Conservation (phyloP, 305 asterid genomes). For the Solanum chacoense region DNA sequence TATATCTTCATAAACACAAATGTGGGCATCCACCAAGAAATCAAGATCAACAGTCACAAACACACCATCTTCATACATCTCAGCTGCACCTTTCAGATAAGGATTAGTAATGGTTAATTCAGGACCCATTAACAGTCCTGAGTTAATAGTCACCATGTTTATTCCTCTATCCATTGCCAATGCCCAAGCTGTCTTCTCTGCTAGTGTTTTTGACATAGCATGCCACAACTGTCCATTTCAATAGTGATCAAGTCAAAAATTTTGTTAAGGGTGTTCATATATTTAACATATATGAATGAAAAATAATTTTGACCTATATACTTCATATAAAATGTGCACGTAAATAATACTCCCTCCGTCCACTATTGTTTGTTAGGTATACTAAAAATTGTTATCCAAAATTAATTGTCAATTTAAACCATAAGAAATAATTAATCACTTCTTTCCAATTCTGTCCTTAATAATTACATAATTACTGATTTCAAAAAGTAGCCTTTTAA, state of each 20-base stretch:
- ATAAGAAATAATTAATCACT: too few species aligned
- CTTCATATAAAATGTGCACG: not conserved
- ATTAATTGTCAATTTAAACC: too few species aligned
- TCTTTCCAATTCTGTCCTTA: too few species aligned
- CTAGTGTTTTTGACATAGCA: constrained; percentile 65
- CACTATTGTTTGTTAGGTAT: too few species aligned
- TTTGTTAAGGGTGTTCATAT: not conserved
- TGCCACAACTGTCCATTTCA: constrained; percentile 55
- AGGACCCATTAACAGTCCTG: constrained; percentile 52
- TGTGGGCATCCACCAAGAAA: constrained; percentile 76
- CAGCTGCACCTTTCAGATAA: constrained; percentile 73
- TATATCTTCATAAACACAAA: constrained; percentile 69
- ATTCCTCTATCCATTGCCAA: constrained; percentile 88
- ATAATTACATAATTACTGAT: too few species aligned
- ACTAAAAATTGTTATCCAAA: too few species aligned
- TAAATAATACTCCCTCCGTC: not conserved
- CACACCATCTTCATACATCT: constrained; percentile 77
- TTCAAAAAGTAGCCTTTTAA: too few species aligned
- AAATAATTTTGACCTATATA: too few species aligned
- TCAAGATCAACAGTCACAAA: constrained; percentile 66
- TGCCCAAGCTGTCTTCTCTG: constrained; percentile 91
- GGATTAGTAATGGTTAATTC: constrained; percentile 59
- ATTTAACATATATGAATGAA: not conserved
- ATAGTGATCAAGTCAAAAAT: not conserved
- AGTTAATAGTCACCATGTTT: constrained; percentile 68